These are phyloP conservation scores for Aureobasidium leucospermi DNA, from an alignment of 2,329 filamentous ascomycete species.

Conservation along the genomic window DNA sequence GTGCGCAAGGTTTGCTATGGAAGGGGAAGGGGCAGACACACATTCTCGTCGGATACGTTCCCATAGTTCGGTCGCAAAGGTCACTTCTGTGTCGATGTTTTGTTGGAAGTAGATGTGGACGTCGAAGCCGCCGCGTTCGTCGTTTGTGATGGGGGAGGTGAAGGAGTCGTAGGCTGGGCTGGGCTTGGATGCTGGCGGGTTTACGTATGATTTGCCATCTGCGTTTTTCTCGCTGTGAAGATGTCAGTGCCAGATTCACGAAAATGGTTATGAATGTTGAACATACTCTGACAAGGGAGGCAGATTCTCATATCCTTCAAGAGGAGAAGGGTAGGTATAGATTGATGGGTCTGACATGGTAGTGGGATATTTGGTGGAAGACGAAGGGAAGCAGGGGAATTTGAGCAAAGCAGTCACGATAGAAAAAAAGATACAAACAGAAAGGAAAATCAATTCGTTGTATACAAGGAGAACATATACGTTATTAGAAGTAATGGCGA, in stretches of 20 bases:
- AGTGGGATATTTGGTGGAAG: not conserved
- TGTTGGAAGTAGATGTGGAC: slow-evolving; percentile 77
- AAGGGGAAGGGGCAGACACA: slow-evolving; percentile 32
- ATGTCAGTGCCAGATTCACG: not conserved
- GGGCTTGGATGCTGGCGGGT: slow-evolving; percentile 49
- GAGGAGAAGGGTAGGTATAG: slow-evolving; percentile 49
- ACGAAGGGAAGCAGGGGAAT: not conserved
- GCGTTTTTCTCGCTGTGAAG: slow-evolving; percentile 48
- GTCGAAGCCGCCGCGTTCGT: slow-evolving; percentile 67
- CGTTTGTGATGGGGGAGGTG: slow-evolving; percentile 58
- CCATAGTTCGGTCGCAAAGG: slow-evolving; percentile 66
- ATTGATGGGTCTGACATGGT: slow-evolving; percentile 44
- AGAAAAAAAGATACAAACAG: not conserved
- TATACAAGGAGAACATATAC: not conserved
- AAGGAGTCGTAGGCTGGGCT: slow-evolving; percentile 68
- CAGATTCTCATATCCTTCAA: slow-evolving; percentile 44
- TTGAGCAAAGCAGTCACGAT: not conserved
- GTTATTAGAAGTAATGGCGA: not conserved
- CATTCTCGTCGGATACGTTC: slow-evolving; percentile 74
- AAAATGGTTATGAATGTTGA: too few species aligned
- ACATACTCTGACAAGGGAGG: slow-evolving; percentile 38
- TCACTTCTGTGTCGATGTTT: slow-evolving; percentile 52
- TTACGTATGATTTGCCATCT: slow-evolving; percentile 72
- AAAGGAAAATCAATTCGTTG: not conserved
- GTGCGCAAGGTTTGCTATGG: not conserved